Conservation (phyloP, 495 filamentous ascomycete species). For the Hyaloscypha hepaticicola region DNA sequence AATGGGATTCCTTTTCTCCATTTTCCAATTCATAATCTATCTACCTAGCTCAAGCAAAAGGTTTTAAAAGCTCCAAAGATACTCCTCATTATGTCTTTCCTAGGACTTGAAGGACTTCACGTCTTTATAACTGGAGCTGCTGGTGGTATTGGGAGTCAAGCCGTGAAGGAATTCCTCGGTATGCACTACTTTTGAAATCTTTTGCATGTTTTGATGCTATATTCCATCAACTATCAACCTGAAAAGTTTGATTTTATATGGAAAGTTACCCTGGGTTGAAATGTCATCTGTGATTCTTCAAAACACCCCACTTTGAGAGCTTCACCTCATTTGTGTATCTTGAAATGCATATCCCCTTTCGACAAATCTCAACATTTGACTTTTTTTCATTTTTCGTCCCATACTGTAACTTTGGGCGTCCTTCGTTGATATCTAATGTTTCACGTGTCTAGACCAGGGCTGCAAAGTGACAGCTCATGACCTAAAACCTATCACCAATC, state of each 20-base stretch:
- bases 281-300: no score
- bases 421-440: neutral
- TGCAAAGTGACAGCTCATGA: conserved; percentile 56
- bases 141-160: conserved; percentile 50
- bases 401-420: no score
- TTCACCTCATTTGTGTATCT: no score
- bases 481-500: conserved; percentile 34
- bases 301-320: no score
- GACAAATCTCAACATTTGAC: neutral
- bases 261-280: no score
- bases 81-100: conserved; percentile 40
- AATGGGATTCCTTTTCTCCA: neutral
- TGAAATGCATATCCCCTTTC: neutral
- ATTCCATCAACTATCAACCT: neutral
- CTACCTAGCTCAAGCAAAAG: neutral
- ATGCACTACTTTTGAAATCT: conserved; percentile 20
- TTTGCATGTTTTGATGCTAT: neutral
- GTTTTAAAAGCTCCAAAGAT: neutral
- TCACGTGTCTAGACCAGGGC: conserved; percentile 42
- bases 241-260: neutral
- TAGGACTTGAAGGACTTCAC: conserved; percentile 51
- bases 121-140: conserved; percentile 59
- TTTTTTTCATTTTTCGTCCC: no score
- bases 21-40: neutral
- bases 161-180: conserved; percentile 55